These are phyloP conservation scores for Pisolithus thermaeus DNA, from an alignment of 1,284 basidiomycete genomes.

Conservation along the genomic window DNA sequence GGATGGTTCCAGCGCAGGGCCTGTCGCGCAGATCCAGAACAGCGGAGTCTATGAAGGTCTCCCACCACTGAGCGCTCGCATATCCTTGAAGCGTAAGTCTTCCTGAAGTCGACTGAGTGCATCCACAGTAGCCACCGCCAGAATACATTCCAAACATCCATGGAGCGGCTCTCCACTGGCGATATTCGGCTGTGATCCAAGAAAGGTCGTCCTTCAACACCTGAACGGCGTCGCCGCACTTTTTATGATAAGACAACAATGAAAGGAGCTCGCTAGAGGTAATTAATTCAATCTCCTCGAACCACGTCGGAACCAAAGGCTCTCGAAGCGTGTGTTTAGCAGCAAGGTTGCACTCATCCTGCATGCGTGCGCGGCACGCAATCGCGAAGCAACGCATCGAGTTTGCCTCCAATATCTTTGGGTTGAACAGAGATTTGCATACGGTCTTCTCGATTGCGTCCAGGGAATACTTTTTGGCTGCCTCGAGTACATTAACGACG, in stretches of 20 bases:
- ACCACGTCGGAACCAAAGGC: conserved; percentile 11
- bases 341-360: conserved; percentile 11
- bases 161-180: not conserved
- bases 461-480: conserved; percentile 13
- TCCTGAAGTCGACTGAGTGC: too few relatives aligned
- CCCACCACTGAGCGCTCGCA: conserved; percentile 14
- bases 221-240: conserved; percentile 12
- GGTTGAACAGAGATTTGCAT: conserved; percentile 10
- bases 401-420: conserved; percentile 12
- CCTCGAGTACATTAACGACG: too few relatives aligned
- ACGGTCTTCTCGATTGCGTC: conserved; percentile 15
- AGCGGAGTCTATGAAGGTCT: conserved; percentile 9
- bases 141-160: conserved; percentile 10
- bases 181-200: conserved; percentile 18
- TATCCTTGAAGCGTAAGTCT: too few relatives aligned
- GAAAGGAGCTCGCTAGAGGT: conserved; percentile 15
- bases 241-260: conserved; percentile 18
- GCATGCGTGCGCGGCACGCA: conserved; percentile 7
- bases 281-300: conserved; percentile 16
- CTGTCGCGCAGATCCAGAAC: conserved; percentile 11
- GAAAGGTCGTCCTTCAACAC: conserved; percentile 4
- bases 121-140: too few relatives aligned
- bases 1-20: conserved; percentile 13
- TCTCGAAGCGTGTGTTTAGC: conserved; percentile 13
- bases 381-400: conserved; percentile 17